Percentiles rank a stretch among this genome's conserved stretches.
These are phyloP conservation scores for Fusarium kyushuense DNA, from an alignment of 2,329 filamentous ascomycete species.

Conservation along the genomic window DNA sequence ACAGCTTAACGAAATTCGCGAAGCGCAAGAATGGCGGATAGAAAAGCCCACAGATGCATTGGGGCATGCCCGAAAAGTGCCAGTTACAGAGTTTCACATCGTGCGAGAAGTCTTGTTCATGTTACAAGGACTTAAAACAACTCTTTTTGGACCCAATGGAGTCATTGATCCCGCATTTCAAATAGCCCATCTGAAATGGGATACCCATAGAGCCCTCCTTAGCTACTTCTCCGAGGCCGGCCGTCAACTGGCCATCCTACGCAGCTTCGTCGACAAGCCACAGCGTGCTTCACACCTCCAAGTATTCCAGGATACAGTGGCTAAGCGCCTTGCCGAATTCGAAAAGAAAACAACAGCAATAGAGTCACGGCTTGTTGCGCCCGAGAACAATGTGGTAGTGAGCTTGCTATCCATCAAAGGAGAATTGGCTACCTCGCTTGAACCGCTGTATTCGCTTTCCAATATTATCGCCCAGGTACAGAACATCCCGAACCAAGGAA, in stretches of 20 bases:
- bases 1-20: conserved; percentile 49
- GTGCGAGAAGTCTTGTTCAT: conserved; percentile 86
- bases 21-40: conserved; percentile 54
- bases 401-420: conserved; percentile 74
- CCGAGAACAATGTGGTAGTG: conserved; percentile 66
- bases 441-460: conserved; percentile 70
- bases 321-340: conserved; percentile 67
- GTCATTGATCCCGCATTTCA: conserved; percentile 58
- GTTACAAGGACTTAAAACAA: conserved; percentile 82
- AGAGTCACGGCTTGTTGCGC: conserved; percentile 70
- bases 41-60: conserved; percentile 51
- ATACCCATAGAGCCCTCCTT: conserved; percentile 63
- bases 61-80: conserved; percentile 54
- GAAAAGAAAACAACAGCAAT: conserved; percentile 69
- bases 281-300: conserved; percentile 73
- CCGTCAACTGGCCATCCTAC: conserved; percentile 59
- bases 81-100: conserved; percentile 77
- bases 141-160: conserved; percentile 69
- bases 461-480: conserved; percentile 70
- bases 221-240: conserved; percentile 62
- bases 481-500: conserved; percentile 60
- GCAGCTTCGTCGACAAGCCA: conserved; percentile 56
- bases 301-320: conserved; percentile 75
- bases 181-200: conserved; percentile 62
- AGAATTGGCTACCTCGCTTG: conserved; percentile 66